Base-by-base conservation (phyloP, 2,329 filamentous ascomycete genomes). In the Alternaria tenuissima region DNA sequence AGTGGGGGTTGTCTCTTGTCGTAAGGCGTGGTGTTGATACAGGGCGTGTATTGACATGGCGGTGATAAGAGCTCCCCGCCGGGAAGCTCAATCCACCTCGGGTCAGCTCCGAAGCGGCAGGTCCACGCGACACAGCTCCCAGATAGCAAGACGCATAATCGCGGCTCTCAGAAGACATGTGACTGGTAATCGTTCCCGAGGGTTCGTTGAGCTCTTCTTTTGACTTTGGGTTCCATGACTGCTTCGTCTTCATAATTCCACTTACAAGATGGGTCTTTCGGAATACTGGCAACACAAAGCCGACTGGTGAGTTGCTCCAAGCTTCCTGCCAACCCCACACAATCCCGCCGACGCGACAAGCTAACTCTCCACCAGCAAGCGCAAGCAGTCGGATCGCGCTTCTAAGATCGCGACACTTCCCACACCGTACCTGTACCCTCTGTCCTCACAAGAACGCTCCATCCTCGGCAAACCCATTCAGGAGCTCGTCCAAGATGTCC, bases 351-450 rank as follows among this genome's bases (percentile, higher is more conserved):
- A 34, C 38, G 26, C 14, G 36, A 38, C 36, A n/a, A 16, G 54
- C 64, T 68, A 57, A 70, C 53, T 55, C 32, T 42, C 60, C 61
- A n/a, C 51, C 72, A 97, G 93, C 81, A 84, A 88, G 69, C 86
- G 87, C 77, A 97, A 97, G 82, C 91, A 95, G 80, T 80, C 87
- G 62, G 88, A 96, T 77, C 89, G 94, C 41, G 82, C 84, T 16
- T 81, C 85, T 51, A 88, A 91, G 53, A 91, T 97, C 68, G 83
- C 85, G 36, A 85, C 84, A 6, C 86, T 97, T 7, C 85, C 87
- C 1, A 78, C 85, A 1, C 76, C 81, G 16, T 96, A 95, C 78
- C 88, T 87, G 57, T 84, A 81, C 18, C 84, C 88, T 2, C 85
- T 96, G 63, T 89, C 88, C 3, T 68, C 83, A 0, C 68, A 83